Evolutionary conservation across 192 early-diverging fungal species (phyloP).

Genomic region (Gryganskiella cystojenkinii): DNA sequence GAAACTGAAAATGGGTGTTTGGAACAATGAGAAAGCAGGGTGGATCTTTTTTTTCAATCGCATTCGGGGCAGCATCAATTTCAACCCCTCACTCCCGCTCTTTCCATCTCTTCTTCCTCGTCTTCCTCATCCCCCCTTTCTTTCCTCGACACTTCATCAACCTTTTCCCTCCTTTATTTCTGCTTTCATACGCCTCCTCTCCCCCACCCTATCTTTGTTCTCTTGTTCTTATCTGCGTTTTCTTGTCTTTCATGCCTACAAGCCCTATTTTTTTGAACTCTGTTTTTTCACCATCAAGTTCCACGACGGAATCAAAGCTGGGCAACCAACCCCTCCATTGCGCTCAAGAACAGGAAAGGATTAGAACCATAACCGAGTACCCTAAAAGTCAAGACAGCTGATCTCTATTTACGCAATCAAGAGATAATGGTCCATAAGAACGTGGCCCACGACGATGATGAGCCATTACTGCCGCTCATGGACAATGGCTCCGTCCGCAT

Average conservation of each 20-base stretch:
- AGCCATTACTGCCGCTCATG: slow-evolving; percentile 34
- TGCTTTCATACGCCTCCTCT: not conserved
- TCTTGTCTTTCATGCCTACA: not conserved
- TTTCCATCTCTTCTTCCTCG: not conserved
- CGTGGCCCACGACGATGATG: slow-evolving; percentile 38
- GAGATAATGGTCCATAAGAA: slow-evolving; percentile 11
- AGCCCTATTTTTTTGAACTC: too few relatives aligned
- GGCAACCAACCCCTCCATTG: too few relatives aligned
- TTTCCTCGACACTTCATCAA: not conserved
- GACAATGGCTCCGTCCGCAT: not conserved
- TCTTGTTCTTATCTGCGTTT: not conserved
- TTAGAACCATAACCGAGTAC: too few relatives aligned
- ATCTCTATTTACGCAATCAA: too few relatives aligned
- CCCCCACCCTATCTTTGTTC: not conserved
- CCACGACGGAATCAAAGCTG: too few relatives aligned
- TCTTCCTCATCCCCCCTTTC: not conserved
- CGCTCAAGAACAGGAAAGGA: too few relatives aligned
- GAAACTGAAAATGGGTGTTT: too few relatives aligned
- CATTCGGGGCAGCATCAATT: not conserved
- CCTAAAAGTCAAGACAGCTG: too few relatives aligned
- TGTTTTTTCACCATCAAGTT: too few relatives aligned
- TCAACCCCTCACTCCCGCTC: not conserved
- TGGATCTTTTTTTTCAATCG: not conserved
- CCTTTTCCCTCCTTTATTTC: not conserved
- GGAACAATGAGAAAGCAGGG: too few relatives aligned